phyloP scores from a whole-genome alignment of 441 rosid genomes.

The Populus hybrid region DNA sequence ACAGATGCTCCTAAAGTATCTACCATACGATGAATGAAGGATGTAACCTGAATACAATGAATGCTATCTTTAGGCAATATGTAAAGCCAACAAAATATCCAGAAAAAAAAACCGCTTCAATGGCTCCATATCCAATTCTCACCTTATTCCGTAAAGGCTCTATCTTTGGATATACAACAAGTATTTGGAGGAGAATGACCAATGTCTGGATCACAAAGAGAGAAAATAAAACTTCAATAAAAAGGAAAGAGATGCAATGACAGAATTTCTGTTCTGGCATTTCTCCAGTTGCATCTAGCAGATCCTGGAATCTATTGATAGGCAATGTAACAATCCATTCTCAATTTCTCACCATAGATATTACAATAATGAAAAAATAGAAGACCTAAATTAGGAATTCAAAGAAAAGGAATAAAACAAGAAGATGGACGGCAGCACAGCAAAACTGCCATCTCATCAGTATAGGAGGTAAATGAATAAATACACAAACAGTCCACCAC shows the following conservation, averaged over 20 bases:
- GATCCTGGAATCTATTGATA: not conserved
- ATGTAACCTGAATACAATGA: conserved; percentile 55
- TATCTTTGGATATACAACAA: conserved; percentile 71
- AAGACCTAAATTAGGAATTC: not conserved
- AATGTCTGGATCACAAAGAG: conserved; percentile 54
- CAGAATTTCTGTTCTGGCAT: not conserved
- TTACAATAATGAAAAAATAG: not conserved
- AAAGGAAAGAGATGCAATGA: not conserved
- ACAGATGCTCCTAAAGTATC: conserved; percentile 84
- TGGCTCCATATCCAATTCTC: conserved; percentile 25
- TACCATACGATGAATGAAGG: conserved; percentile 94
- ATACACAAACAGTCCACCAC: not conserved
- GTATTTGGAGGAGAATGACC: conserved; percentile 81
- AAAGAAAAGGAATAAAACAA: not conserved
- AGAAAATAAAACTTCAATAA: not conserved
- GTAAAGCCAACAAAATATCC: conserved; percentile 4
- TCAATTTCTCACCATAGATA: not conserved
- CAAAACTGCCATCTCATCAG: not conserved
- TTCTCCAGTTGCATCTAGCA: not conserved
- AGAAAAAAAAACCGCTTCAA: conserved; percentile 4
- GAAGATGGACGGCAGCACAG: not conserved
- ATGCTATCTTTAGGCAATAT: conserved; percentile 18
- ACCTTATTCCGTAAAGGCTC: conserved; percentile 81
- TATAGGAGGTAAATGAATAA: not conserved
- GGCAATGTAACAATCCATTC: not conserved